phyloP scores from a whole-genome alignment of 2,329 filamentous ascomycete species.

The Arachnomyces sp. region DNA sequence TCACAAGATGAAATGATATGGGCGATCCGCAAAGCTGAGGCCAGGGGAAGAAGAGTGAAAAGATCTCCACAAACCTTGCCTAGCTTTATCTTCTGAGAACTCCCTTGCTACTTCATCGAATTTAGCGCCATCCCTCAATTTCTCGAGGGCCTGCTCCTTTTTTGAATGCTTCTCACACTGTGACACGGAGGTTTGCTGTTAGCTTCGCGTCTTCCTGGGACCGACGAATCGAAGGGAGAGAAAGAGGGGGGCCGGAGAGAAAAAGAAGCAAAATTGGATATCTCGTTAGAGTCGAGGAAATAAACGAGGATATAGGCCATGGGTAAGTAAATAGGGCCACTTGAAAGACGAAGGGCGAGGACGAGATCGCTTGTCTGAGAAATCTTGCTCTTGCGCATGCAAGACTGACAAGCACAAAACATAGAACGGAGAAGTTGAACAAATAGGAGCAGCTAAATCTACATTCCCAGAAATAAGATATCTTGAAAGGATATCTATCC shows the following conservation, averaged over 20 bases:
- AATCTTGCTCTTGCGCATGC: too few relatives aligned
- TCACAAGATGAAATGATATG: too few relatives aligned
- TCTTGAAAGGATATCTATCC: too few relatives aligned
- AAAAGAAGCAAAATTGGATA: not conserved
- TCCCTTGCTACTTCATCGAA: constrained; percentile 59
- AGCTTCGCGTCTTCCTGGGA: not conserved
- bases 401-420: too few relatives aligned
- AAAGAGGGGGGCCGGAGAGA: not conserved
- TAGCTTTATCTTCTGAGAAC: constrained; percentile 57
- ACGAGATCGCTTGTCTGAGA: too few relatives aligned
- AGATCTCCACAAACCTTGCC: constrained; percentile 38
- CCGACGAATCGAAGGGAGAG: not conserved
- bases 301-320: not conserved
- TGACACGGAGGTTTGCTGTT: not conserved
- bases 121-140: constrained; percentile 50
- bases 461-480: too few relatives aligned
- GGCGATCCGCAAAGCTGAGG: too few relatives aligned
- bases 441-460: too few relatives aligned
- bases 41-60: constrained; percentile 4
- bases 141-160: constrained; percentile 57
- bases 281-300: too few relatives aligned
- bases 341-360: not conserved
- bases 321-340: not conserved
- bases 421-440: too few relatives aligned
- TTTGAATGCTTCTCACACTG: constrained; percentile 56